These are phyloP conservation scores for Nitzschia putrida DNA, from an alignment of 108 stramenopile species.

Conservation along the genomic window DNA sequence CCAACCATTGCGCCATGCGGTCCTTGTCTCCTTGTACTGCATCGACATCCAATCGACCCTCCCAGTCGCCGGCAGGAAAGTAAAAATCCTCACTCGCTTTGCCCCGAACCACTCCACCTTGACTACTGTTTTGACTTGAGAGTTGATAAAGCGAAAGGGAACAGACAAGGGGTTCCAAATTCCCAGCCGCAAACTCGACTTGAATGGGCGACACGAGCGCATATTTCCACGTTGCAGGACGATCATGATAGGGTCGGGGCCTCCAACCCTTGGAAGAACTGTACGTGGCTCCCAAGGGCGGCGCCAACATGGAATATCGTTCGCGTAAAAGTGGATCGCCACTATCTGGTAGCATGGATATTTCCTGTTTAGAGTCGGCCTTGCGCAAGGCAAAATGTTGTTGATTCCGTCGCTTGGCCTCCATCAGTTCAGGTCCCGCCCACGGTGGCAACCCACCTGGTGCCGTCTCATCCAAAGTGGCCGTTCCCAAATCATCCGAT, in stretches of 20 bases:
- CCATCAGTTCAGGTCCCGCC: conserved; percentile 62
- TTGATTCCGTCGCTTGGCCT: conserved; percentile 52
- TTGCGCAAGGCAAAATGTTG: conserved; percentile 33
- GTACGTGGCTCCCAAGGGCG: conserved; percentile 72
- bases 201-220: conserved; percentile 56
- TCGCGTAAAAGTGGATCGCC: background rate
- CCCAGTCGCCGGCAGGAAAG: conserved; percentile 84
- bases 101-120: conserved; percentile 26
- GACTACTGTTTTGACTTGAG: background rate
- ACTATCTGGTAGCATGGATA: background rate
- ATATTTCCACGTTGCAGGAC: conserved; percentile 61
- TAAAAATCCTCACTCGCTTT: conserved; percentile 85
- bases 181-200: conserved; percentile 50
- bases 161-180: conserved; percentile 73
- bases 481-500: conserved; percentile 47
- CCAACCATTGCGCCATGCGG: conserved; percentile 45
- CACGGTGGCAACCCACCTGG: conserved; percentile 47
- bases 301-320: conserved; percentile 61
- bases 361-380: background rate
- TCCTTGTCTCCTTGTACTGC: conserved; percentile 32
- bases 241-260: conserved; percentile 77
- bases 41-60: conserved; percentile 41
- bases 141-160: conserved; percentile 67
- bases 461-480: conserved; percentile 18
- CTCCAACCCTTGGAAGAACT: conserved; percentile 66